A percentile compares a stretch with the other conserved stretches of the same genome.
Conservation (phyloP, 192 early-diverging fungal species). For the Coemansia sp. region DNA sequence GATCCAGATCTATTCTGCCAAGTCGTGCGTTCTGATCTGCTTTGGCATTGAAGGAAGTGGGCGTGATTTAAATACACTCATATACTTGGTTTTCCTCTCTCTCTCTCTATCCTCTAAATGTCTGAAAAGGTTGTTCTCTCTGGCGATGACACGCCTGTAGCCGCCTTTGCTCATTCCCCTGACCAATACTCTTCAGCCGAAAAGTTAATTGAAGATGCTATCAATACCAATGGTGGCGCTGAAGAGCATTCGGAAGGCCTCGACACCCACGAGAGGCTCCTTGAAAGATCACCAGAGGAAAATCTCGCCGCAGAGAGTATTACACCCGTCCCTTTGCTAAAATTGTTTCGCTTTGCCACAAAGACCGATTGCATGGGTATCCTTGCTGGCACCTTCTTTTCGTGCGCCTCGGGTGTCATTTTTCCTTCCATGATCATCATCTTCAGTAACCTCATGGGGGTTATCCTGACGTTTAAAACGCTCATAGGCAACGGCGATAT, state of each 20-base stretch:
- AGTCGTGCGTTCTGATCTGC: too few relatives aligned
- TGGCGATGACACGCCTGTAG: slow-evolving; percentile 2
- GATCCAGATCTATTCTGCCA: too few relatives aligned
- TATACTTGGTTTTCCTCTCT: too few relatives aligned
- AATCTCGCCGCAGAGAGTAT: not conserved
- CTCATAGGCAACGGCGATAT: not conserved
- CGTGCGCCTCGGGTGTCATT: slow-evolving; percentile 44
- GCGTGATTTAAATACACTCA: too few relatives aligned
- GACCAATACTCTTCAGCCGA: slow-evolving; percentile 1
- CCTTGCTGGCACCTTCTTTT: slow-evolving; percentile 45
- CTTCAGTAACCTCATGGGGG: slow-evolving; percentile 32
- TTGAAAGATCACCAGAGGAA: slow-evolving; percentile 4
- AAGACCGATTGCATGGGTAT: slow-evolving; percentile 61
- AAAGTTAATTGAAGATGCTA: not conserved
- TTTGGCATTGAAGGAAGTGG: too few relatives aligned
- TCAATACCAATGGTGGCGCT: not conserved
- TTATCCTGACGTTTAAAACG: slow-evolving; percentile 27
- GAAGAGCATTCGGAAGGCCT: slow-evolving; percentile 1
- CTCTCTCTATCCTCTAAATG: not conserved
- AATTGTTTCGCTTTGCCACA: slow-evolving; percentile 74
- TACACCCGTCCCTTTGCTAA: slow-evolving; percentile 50
- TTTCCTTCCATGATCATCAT: slow-evolving; percentile 56
- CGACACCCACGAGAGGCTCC: slow-evolving; percentile 20
- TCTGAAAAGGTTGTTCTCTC: not conserved
- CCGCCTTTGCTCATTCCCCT: not conserved